Base-by-base conservation (phyloP, 176 grass and related monocot species). In the Saccharum spontaneum region DNA sequence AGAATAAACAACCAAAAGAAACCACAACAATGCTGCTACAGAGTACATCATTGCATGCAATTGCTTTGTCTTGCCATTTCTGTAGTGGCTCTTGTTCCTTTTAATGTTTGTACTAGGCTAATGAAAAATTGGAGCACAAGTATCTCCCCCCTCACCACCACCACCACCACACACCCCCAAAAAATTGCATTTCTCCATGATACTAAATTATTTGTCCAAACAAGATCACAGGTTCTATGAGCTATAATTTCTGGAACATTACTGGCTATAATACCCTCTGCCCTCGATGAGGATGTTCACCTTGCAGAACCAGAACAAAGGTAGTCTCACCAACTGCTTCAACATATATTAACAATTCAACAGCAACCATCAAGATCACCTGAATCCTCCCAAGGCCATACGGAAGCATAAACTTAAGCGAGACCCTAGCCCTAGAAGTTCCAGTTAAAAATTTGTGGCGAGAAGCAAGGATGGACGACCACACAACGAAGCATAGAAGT, bases 351-450 rank as follows among this genome's bases (percentile, higher is more conserved):
- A 83, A 60, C 23, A 50, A 41, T 34, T 72, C 55, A 59, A 45
- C 1, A 23, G 44, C 7, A 68, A 55, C 18, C 40, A 61, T 16
- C 39, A 46, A 67, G 22, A 76, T 67, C 22, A 10, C 23, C 23
- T 36, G 36, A 71, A 55, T 62, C 57, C 23, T 36, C 9, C 9
- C 48, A 79, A 43, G 4, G 15, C 70, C 63, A 16, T 77, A 22
- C 48, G 30, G 38, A 37, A 33, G 37, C 20, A 57, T 30, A 77
- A 83, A 44, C 20, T 72, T 70, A 66, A 65, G 8, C 63, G 1
- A 36, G 71, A 75, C 23, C 60, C 24, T 57, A 72, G 74, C 81
- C 75, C 44, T 75, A 74, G 45, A 79, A 88, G 71, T 45, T 24
- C 17, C 14, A 76, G 17, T 7, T 8, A 31, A 66, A 48, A 66